Evolutionary conservation across 108 stramenopile genomes (phyloP), one percentile per base, ranked within the genome.

Genomic region (Aurantiochytrium sp.): DNA sequence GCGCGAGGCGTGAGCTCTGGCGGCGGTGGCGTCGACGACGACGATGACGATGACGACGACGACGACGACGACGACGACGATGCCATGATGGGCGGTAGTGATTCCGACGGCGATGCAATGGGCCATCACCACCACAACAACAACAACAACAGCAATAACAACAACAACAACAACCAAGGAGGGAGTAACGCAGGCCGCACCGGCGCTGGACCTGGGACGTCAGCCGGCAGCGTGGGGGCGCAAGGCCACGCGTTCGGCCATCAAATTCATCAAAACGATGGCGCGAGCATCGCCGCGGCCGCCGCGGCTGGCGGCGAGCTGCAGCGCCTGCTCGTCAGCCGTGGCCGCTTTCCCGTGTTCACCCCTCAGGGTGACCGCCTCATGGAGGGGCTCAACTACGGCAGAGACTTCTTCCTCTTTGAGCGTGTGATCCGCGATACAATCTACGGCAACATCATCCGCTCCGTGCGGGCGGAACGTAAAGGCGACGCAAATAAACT

Each of bases 401-500:
- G 64, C 25, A 8, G 42, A 12, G 18, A 6, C 18, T 69, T 23
- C 64, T 69, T 69, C 1, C 64, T 83, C 43, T 83, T 83, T 83
- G 76, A 83, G 51, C 19, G 76, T 6, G 76, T 83, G 18, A 83
- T 83, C 51, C 76, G 76, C n/a, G 51, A 83, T 28, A 83, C 76
- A 0, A 83, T 83, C 51, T 83, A 83, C 76, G 76, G 76, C 49
- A 83, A 83, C 43, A 21, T 88, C 25, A 59, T 60, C 59, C 12
- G 58, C 4, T 59, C 58, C 5, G 59, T 45, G 18, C 87, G 5
- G n/a, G 87, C 16, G 14, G 25, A 21, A 5, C 10, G 14, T 10
- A 69, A 4, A 1, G 29, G 5, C 14, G 87, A 60, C 60, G 8
- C n/a, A 8, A 5, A 29, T 58, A 5, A 58, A 59, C 44, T 29